These are phyloP conservation scores for Coemansia sp. DNA, from an alignment of 192 early-diverging fungal genomes.

Conservation along the genomic window DNA sequence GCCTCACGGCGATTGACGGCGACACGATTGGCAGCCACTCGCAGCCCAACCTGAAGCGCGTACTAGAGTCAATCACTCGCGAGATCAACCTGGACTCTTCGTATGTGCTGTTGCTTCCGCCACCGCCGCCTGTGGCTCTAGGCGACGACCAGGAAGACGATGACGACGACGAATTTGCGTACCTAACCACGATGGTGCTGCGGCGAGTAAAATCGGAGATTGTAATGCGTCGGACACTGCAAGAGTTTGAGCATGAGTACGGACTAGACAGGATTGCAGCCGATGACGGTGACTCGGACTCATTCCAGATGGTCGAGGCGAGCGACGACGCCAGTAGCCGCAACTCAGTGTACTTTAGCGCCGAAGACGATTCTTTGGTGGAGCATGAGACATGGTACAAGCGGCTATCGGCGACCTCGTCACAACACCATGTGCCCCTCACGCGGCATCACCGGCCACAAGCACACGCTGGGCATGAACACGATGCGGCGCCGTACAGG, in stretches of 20 bases:
- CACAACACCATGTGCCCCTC: conserved; percentile 41
- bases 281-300: conserved; percentile 41
- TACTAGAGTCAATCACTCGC: conserved; percentile 54
- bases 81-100: conserved; percentile 59
- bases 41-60: conserved; percentile 56
- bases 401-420: conserved; percentile 49
- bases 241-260: conserved; percentile 55
- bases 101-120: conserved; percentile 53
- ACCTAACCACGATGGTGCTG: conserved; percentile 35
- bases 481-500: conserved; percentile 9
- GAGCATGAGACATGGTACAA: conserved; percentile 46
- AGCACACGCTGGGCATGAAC: background rate
- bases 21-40: conserved; percentile 52
- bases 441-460: conserved; percentile 18
- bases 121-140: conserved; percentile 47
- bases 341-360: conserved; percentile 58
- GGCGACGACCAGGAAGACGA: conserved; percentile 25
- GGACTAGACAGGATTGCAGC: conserved; percentile 36
- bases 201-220: conserved; percentile 53
- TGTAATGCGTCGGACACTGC: conserved; percentile 48
- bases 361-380: conserved; percentile 44
- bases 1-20: conserved; percentile 17
- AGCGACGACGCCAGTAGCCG: conserved; percentile 47
- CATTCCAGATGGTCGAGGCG: conserved; percentile 52
- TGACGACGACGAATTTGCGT: conserved; percentile 56